phyloP scores from a whole-genome alignment of 306 rosid genomes.

The Pachyrhizus erosus region DNA sequence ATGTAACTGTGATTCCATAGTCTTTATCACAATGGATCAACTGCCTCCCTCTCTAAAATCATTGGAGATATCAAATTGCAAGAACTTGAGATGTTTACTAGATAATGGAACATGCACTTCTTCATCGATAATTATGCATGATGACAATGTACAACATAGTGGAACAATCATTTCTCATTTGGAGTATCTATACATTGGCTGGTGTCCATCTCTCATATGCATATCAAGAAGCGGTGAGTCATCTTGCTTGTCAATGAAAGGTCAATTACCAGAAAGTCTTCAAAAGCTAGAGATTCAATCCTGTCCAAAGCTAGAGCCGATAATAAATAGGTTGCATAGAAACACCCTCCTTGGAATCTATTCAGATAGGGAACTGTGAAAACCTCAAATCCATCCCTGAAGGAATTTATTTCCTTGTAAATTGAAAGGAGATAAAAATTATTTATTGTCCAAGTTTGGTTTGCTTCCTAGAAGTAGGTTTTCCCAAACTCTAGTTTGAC shows the following conservation, averaged over 20 bases:
- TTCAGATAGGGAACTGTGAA: slow-evolving; percentile 34
- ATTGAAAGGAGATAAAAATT: slow-evolving; percentile 4
- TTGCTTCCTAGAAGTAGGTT: slow-evolving; percentile 22
- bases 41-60: too few relatives aligned
- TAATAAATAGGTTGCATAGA: slow-evolving; percentile 9
- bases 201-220: slow-evolving; percentile 40
- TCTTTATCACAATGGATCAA: slow-evolving; percentile 25
- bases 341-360: slow-evolving; percentile 31
- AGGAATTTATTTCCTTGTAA: slow-evolving; percentile 9
- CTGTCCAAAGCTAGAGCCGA: too few relatives aligned
- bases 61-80: too few relatives aligned
- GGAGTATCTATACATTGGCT: neutral
- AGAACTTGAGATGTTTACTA: too few relatives aligned
- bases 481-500: neutral
- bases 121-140: neutral
- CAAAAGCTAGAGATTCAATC: neutral
- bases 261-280: too few relatives aligned
- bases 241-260: too few relatives aligned
- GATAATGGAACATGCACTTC: slow-evolving; percentile 15
- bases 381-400: slow-evolving; percentile 28
- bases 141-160: neutral
- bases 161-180: neutral
- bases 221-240: too few relatives aligned
- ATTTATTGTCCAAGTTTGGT: neutral
- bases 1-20: too few relatives aligned